phyloP scores from a whole-genome alignment of 2,329 filamentous ascomycete species.

The Chrysosporium queenslandicum region DNA sequence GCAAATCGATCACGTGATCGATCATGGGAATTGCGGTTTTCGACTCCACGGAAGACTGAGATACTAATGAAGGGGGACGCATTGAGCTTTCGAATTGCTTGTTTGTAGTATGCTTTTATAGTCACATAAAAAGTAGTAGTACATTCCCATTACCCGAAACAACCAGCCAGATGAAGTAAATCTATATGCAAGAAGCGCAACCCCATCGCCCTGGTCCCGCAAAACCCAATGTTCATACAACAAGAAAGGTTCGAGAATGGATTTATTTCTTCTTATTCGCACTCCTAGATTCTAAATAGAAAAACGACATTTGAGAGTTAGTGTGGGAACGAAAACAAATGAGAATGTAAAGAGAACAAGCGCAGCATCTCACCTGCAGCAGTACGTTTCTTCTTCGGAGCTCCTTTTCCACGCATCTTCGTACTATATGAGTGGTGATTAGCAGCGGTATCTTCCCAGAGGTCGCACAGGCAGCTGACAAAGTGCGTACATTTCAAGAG shows the following conservation, averaged over 20 bases:
- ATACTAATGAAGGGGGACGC: too few species aligned
- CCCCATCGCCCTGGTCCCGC: not conserved
- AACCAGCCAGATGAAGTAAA: not conserved
- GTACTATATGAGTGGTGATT: conserved; percentile 37
- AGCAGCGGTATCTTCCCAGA: not conserved
- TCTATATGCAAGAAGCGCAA: not conserved
- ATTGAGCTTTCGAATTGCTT: not conserved
- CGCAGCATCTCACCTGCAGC: conserved; percentile 22
- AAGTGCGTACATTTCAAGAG: conserved; percentile 45
- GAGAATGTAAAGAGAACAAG: not conserved
- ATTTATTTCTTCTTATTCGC: conserved; percentile 15
- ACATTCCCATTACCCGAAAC: conserved; percentile 1
- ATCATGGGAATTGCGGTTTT: too few species aligned
- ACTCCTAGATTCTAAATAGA: conserved; percentile 13
- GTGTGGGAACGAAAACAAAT: not conserved
- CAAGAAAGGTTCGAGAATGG: not conserved
- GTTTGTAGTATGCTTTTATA: not conserved
- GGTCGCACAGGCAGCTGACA: not conserved
- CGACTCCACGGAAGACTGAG: too few species aligned
- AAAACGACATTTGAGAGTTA: not conserved
- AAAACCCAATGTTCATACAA: not conserved
- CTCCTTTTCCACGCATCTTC: conserved; percentile 68
- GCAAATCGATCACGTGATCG: conserved; percentile 5
- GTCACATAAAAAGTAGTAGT: conserved; percentile 2
- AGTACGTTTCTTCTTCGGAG: conserved; percentile 73